These are phyloP conservation scores for Mucuna pruriens DNA, from an alignment of 306 rosid species.

Conservation along the genomic window DNA sequence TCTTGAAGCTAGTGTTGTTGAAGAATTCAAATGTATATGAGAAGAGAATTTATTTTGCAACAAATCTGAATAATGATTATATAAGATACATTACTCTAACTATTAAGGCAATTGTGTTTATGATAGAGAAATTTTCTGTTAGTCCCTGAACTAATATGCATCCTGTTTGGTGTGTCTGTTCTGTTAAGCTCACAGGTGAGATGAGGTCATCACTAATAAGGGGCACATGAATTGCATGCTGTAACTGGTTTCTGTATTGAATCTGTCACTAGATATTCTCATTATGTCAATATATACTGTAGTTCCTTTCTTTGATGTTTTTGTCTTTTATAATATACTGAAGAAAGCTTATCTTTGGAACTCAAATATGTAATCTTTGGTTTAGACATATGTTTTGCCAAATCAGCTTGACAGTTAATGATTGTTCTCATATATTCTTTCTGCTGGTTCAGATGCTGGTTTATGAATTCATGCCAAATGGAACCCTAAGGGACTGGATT, in stretches of 20 bases:
- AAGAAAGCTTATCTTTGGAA: not conserved
- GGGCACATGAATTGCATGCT: not conserved
- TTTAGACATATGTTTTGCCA: not conserved
- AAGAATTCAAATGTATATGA: constrained; percentile 2
- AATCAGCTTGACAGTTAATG: constrained; percentile 21
- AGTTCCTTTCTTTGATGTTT: not conserved
- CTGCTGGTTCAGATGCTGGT: constrained; percentile 77
- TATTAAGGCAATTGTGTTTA: not conserved
- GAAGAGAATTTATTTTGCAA: not conserved
- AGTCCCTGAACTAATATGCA: not conserved
- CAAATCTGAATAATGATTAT: not conserved
- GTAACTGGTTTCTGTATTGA: not conserved
- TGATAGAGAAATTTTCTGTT: not conserved
- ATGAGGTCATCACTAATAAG: no score
- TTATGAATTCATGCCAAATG: constrained; percentile 88
- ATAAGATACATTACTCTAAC: not conserved
- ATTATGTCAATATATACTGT: not conserved
- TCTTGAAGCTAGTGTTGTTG: not conserved
- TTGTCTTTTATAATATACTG: not conserved
- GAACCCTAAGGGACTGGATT: constrained; percentile 82
- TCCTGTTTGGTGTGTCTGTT: not conserved
- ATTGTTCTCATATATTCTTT: constrained; percentile 37
- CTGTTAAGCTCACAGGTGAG: not conserved
- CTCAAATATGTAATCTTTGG: not conserved
- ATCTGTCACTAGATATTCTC: constrained; percentile 9